Base-by-base conservation (phyloP, 768 basidiomycete species). In the Holtermannia corniformis region DNA sequence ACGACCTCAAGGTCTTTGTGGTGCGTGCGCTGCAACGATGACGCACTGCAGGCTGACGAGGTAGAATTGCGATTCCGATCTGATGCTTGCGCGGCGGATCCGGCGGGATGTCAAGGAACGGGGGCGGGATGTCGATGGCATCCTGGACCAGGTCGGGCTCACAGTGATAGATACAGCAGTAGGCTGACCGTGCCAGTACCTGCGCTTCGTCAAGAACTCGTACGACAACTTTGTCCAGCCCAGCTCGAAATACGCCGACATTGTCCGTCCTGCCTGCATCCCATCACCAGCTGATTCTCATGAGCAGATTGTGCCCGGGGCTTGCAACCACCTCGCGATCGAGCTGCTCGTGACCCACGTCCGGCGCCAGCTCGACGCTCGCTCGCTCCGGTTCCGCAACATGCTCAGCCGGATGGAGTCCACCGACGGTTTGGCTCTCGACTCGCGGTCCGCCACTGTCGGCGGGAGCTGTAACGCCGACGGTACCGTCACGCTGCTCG, bases 31-130 rank as follows among this genome's bases (percentile, higher is more conserved):
- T 50, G 14, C 21, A 1, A 11, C 5, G 5, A 37, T 7, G 37
- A 5, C n/a, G n/a, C n/a, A n/a, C n/a, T n/a, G 3, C 26, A 25
- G 32, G 28, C 20, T 43, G 14, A 41, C 14, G 2, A 32, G 1
- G 0, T 50, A 72, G 68, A 66, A 67, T 46, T 70, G 66, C 54
- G 91, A 97, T 68, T 85, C 91, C 5, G 95, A 99, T 70, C 75
- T 97, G 20, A 99, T 99, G 95, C 83, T 99, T 45, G 89, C 93
- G 1, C 81, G 95, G 52, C 81, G 95, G 37, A 85, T 99, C 50
- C 78, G 81, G 57, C 78, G 95, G 50, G 95, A 97, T 64, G 80
- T 87, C 16, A 80, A 82, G 62, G 91, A 99, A 70, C 80, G 95
- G 43, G 88, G 87, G 0, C 76, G 95, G 50, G 82, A 78, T 51